Percentiles rank a stretch among this genome's conserved stretches.
These are phyloP conservation scores for Radiomyces spectabilis DNA, from an alignment of 192 early-diverging fungal genomes.

Conservation along the genomic window DNA sequence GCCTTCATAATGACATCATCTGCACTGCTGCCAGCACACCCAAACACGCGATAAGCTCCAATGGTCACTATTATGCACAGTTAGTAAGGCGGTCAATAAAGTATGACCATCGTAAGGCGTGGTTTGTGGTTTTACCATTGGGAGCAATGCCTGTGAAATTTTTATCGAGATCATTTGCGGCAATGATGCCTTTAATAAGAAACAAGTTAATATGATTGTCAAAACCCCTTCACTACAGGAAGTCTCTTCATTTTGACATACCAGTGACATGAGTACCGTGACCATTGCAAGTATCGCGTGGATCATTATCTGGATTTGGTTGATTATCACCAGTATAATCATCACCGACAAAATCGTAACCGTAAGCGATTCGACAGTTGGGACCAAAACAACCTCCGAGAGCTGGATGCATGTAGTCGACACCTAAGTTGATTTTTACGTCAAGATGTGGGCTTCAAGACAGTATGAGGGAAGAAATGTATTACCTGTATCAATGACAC, in stretches of 20 bases:
- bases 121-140: slow-evolving; percentile 52
- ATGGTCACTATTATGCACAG: slow-evolving; percentile 31
- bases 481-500: slow-evolving; percentile 52
- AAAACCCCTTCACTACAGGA: background rate
- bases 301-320: slow-evolving; percentile 31
- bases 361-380: slow-evolving; percentile 43
- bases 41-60: slow-evolving; percentile 59
- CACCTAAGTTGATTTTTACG: slow-evolving; percentile 9
- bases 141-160: slow-evolving; percentile 78
- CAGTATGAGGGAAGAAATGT: no score
- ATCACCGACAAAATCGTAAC: slow-evolving; percentile 50
- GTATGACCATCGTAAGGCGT: no score
- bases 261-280: slow-evolving; percentile 48
- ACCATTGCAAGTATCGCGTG: slow-evolving; percentile 39
- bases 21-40: slow-evolving; percentile 37
- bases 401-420: slow-evolving; percentile 54
- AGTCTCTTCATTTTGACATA: slow-evolving; percentile 9
- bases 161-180: slow-evolving; percentile 44
- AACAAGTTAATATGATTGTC: slow-evolving; percentile 37
- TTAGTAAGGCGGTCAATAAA: no score
- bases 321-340: slow-evolving; percentile 32
- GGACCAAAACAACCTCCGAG: slow-evolving; percentile 49
- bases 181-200: slow-evolving; percentile 60
- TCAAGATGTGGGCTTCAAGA: no score
- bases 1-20: slow-evolving; percentile 52